Evolutionary conservation across 768 basidiomycete genomes (phyloP), one percentile per base, ranked within the genome.

Genomic region (Tephrocybe sp.): DNA sequence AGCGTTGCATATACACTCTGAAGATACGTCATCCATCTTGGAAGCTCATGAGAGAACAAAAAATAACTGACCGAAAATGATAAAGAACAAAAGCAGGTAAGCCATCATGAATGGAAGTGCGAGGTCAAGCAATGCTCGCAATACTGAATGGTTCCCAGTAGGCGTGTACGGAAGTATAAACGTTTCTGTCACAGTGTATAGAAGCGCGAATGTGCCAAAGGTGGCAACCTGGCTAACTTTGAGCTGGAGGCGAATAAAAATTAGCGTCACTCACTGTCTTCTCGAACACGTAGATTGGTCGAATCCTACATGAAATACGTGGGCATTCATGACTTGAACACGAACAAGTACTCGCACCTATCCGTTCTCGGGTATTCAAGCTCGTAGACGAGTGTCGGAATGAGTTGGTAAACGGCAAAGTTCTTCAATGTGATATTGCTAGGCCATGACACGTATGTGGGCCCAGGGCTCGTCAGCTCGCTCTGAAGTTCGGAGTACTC

Each of bases 1-100:
- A 6, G 78, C 92, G 60, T 97, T 97, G 67, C 94, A 97, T 49
- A 99, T 94, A 59, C 95, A 97, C 66, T 97, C 95, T 90, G 10
- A 34, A 11, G 18, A 23, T 16, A 6, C 31, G 34, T n/a, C 10
- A 10, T 18, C n/a, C n/a, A n/a, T n/a, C n/a, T n/a, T n/a, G n/a
- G n/a, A n/a, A n/a, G n/a, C n/a, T n/a, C n/a, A n/a, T n/a, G n/a
- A n/a, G 2, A 19, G 6, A 31, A 15, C 4, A 25, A 34, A 42
- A 22, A 27, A 37, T 30, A 24, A 11, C 78, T 49, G 53, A 88
- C 86, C 89, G 57, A 91, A 91, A 50, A 92, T 86, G 47, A 93
- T 86, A 61, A 84, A 89, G 68, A 93, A 94, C 21, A 90, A 75
- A 36, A 95, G 71, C 9, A 95, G 75, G 66, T 95, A 95, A 31